A percentile compares a stretch with the other conserved stretches of the same genome.
Conservation (phyloP, 257 asterid genomes). For the Nicotiana tomentosiformis region DNA sequence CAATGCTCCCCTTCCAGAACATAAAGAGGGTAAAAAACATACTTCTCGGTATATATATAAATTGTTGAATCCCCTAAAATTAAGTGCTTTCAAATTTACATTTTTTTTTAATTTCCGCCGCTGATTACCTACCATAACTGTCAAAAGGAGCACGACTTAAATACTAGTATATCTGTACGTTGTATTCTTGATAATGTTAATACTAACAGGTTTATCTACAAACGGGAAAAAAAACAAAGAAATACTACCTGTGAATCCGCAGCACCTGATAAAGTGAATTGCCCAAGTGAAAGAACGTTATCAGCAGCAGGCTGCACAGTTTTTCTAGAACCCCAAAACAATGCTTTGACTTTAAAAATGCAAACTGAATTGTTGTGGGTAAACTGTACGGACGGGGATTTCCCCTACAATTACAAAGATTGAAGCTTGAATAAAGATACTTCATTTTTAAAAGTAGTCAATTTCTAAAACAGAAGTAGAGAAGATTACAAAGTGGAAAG, state of each 20-base stretch:
- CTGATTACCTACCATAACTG: not conserved
- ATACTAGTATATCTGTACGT: not conserved
- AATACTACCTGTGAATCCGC: slow-evolving; percentile 61
- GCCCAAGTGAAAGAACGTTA: slow-evolving; percentile 51
- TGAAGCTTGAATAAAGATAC: no score
- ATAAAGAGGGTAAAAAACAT: no score
- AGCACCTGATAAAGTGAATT: slow-evolving; percentile 43
- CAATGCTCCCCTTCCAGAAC: no score
- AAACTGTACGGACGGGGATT: slow-evolving; percentile 20
- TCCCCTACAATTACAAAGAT: slow-evolving; percentile 34
- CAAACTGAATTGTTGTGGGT: slow-evolving; percentile 20
- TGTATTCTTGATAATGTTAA: not conserved
- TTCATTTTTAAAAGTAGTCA: no score
- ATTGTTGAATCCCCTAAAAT: no score
- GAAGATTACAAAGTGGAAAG: slow-evolving; percentile 39
- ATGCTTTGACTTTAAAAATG: slow-evolving; percentile 41
- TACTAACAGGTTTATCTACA: not conserved
- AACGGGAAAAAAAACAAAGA: not conserved
- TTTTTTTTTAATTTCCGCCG: no score
- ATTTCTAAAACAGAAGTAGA: not conserved
- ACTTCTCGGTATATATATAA: no score
- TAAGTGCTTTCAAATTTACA: no score
- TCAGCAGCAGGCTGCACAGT: slow-evolving; percentile 54
- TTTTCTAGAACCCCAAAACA: slow-evolving; percentile 82
- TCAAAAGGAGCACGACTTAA: not conserved